phyloP scores from a whole-genome alignment of 108 stramenopile species.

The Pseudonitzschia pungens region DNA sequence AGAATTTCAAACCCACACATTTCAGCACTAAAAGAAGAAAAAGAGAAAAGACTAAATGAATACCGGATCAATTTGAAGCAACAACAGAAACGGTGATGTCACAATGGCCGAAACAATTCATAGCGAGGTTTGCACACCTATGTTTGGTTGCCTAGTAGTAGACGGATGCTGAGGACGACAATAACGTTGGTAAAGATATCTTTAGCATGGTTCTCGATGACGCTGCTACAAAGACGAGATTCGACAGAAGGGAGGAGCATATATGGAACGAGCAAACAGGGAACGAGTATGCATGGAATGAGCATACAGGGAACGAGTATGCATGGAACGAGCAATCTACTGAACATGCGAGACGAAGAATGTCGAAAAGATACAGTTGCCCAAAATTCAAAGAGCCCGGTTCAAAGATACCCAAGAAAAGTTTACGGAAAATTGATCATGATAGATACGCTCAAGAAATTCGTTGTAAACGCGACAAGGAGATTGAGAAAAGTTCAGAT shows the following conservation, averaged over 20 bases:
- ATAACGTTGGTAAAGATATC: neutral
- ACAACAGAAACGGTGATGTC: neutral
- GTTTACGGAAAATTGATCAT: neutral
- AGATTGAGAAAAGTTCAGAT: neutral
- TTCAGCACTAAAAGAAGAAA: neutral
- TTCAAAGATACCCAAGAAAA: neutral
- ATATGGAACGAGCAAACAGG: neutral
- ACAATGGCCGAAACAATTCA: neutral
- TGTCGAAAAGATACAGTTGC: neutral
- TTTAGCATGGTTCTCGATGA: neutral
- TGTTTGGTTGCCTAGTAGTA: neutral
- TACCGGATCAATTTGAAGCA: no score
- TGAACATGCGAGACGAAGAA: neutral
- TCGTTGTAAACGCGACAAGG: neutral
- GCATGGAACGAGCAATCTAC: neutral
- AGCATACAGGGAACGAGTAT: neutral
- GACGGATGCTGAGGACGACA: neutral
- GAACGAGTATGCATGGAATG: no score
- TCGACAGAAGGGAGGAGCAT: neutral
- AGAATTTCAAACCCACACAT: neutral
- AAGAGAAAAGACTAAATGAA: no score
- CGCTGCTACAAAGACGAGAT: no score
- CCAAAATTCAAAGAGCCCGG: slow-evolving; percentile 2
- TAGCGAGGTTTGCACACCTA: neutral
- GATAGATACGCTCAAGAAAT: neutral